These are phyloP conservation scores for Hypoxylon lenormandii DNA, from an alignment of 495 filamentous ascomycete genomes.

Conservation along the genomic window DNA sequence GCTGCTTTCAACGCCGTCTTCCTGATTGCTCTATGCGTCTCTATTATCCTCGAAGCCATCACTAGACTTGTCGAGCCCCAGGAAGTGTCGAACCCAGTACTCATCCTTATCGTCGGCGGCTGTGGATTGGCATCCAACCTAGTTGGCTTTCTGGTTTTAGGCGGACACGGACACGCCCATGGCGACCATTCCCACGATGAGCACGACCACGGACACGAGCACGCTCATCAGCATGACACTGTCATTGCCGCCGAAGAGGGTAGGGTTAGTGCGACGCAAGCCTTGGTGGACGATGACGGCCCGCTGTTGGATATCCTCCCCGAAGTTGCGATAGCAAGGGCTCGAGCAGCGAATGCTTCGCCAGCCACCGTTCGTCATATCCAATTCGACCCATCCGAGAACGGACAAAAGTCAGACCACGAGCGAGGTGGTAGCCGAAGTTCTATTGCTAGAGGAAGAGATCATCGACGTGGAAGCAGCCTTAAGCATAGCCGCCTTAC, in stretches of 20 bases:
- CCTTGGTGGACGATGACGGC: conserved; percentile 45
- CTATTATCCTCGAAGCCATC: conserved; percentile 93
- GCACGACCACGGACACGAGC: conserved; percentile 55
- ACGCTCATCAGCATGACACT: conserved; percentile 52
- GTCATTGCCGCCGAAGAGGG: conserved; percentile 49
- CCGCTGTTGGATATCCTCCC: conserved; percentile 59
- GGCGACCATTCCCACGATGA: conserved; percentile 63
- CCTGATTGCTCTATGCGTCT: conserved; percentile 91
- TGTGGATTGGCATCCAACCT: conserved; percentile 90
- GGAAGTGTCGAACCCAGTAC: conserved; percentile 79
- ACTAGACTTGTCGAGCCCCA: conserved; percentile 90
- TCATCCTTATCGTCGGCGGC: conserved; percentile 89
- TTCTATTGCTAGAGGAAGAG: conserved; percentile 55
- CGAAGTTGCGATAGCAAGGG: conserved; percentile 54
- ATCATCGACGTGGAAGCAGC: conserved; percentile 66
- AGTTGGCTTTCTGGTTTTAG: conserved; percentile 86
- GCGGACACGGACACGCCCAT: conserved; percentile 88
- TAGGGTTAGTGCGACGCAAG: conserved; percentile 28
- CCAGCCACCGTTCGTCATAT: conserved; percentile 53
- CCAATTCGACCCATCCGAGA: conserved; percentile 46
- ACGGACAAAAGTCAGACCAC: conserved; percentile 22
- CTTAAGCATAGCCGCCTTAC: conserved; percentile 63
- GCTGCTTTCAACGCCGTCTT: conserved; percentile 97
- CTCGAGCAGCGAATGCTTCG: conserved; percentile 45
- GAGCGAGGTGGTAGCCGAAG: conserved; percentile 53